phyloP scores from a whole-genome alignment of 106 monocot species.

The Acorus calamus region DNA sequence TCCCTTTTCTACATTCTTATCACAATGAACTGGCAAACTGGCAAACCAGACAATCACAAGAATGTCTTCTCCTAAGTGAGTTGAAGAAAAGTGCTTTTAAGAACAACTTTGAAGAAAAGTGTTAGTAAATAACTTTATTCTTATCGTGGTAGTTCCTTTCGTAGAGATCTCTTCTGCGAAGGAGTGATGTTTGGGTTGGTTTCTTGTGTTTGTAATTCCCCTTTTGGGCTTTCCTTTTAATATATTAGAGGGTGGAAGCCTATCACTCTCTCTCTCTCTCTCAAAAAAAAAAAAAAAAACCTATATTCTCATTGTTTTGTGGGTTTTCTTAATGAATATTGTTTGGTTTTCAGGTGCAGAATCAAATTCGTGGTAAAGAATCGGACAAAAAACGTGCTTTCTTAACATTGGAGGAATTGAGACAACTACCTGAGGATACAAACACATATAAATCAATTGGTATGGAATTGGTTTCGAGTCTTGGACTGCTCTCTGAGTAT shows the following conservation, averaged over 20 bases:
- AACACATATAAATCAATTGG: conserved; percentile 95
- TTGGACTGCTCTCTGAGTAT: too few relatives aligned
- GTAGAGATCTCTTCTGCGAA: too few relatives aligned
- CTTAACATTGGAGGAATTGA: conserved; percentile 85
- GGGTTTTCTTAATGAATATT: neutral
- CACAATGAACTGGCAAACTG: neutral
- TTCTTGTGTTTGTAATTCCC: too few relatives aligned
- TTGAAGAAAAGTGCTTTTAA: too few relatives aligned
- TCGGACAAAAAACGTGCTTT: conserved; percentile 90
- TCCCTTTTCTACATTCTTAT: neutral
- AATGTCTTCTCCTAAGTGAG: neutral
- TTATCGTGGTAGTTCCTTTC: too few relatives aligned
- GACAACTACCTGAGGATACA: conserved; percentile 69
- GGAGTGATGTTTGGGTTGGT: too few relatives aligned
- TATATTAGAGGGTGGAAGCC: too few relatives aligned
- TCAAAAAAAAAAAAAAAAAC: too few relatives aligned
- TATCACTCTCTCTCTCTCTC: too few relatives aligned
- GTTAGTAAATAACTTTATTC: too few relatives aligned
- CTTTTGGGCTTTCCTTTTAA: too few relatives aligned
- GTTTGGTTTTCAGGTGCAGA: conserved; percentile 48
- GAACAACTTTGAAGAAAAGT: too few relatives aligned
- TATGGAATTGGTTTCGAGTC: conserved; percentile 9
- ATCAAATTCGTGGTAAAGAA: conserved; percentile 81
- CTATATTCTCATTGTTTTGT: neutral
- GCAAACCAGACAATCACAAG: neutral